Evolutionary conservation across 257 asterid genomes (phyloP), one percentile per base, ranked within the genome.

Genomic region (Dorcoceras hygrometricum): DNA sequence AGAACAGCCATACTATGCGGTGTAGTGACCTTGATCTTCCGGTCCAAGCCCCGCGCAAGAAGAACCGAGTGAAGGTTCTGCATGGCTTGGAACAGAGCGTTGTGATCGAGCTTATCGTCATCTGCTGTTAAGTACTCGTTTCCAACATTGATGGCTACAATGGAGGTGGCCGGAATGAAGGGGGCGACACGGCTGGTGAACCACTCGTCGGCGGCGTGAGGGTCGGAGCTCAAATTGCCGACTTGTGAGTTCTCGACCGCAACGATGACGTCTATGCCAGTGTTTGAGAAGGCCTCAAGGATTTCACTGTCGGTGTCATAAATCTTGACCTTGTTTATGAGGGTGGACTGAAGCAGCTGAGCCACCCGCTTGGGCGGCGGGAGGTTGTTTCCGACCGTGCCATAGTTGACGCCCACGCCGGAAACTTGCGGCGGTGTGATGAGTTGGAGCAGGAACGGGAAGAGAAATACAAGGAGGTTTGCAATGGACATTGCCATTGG

Each of bases 1-100:
- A 88, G 84, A 22, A 88, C 83, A 19, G 85, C 87, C 87, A 85
- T 83, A 68, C 88, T 86, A 62, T 85, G 92, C 0, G 90, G 89
- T 0, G 96, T 88, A 0, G 87, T 78, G 61, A 83, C 80, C 77
- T 84, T 86, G 62, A 88, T 83, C 65, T 85, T 85, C 3, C 87
- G 86, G 66, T 80, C 81, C 18, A 83, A 27, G 43, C 89, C 93
- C 3, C 75, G 87, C 0, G 81, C 32, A 1, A 77, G 29, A 25
- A 86, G 29, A 29, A 69, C 85, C 1, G 80, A 23, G 46, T 83
- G 90, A 23, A 88, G 25, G 56, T 80, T 83, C 32, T 82, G 79
- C 86, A 86, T 88, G 36, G 93, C 86, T 66, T 62, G 67, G 65
- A 77, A 57, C 6, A 88, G 65, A 4, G 84, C 87, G 39, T 81